Evolutionary conservation across 768 basidiomycete species (phyloP).

Genomic region (Macrolepiota albuminosa): DNA sequence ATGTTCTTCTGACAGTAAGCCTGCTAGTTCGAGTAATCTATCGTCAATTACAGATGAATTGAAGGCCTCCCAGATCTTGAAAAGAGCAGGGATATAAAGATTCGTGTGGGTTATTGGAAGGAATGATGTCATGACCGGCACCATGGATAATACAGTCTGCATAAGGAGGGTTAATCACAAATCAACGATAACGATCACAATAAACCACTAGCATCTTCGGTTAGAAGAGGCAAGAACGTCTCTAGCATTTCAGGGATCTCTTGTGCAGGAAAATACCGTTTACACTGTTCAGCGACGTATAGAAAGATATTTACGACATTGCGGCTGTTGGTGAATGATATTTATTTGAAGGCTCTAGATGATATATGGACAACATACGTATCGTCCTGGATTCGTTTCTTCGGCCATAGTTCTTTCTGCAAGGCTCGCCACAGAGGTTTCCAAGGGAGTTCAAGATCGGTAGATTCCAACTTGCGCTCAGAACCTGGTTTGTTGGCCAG

Average conservation of each 20-base stretch:
- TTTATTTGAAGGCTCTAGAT: neutral
- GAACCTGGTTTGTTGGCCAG: conserved; percentile 60
- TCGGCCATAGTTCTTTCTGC: conserved; percentile 72
- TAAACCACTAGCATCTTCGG: conserved; percentile 53
- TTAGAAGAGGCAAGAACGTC: conserved; percentile 66
- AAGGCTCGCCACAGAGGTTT: conserved; percentile 69
- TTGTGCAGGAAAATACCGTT: conserved; percentile 58
- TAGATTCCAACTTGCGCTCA: conserved; percentile 60
- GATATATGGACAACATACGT: conserved; percentile 36
- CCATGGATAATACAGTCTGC: conserved; percentile 64
- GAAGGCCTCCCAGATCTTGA: conserved; percentile 76
- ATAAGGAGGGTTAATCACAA: neutral
- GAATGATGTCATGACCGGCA: conserved; percentile 75
- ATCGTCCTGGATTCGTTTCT: conserved; percentile 53
- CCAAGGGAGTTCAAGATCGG: conserved; percentile 72
- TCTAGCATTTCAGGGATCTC: conserved; percentile 71
- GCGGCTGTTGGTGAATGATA: conserved; percentile 32
- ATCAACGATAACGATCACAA: neutral
- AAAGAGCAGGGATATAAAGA: conserved; percentile 65
- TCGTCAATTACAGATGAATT: conserved; percentile 74
- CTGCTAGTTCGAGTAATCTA: conserved; percentile 66
- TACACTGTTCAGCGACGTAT: conserved; percentile 69
- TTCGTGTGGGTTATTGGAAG: conserved; percentile 63
- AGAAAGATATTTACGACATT: conserved; percentile 69
- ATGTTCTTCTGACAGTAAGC: conserved; percentile 68